phyloP scores from a whole-genome alignment of 495 filamentous ascomycete species.

The Aspergillus cristatus region DNA sequence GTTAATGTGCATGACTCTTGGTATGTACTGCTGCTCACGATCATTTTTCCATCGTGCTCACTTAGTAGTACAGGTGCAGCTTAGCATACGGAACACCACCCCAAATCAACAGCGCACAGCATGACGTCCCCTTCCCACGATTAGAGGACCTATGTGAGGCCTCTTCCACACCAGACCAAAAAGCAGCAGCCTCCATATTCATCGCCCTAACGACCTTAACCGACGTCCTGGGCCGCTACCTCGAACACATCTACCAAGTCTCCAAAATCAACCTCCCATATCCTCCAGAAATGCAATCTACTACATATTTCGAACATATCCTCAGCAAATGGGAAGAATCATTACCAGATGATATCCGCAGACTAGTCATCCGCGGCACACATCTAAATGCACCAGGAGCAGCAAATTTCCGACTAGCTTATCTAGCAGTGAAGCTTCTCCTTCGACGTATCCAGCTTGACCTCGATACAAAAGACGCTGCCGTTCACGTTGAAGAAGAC shows the following conservation, averaged over 20 bases:
- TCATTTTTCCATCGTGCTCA: too few relatives aligned
- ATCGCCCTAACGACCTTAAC: conserved; percentile 30
- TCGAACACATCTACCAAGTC: conserved; percentile 28
- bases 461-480: conserved; percentile 11
- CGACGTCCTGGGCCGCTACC: conserved; percentile 25
- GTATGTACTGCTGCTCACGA: too few relatives aligned
- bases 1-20: conserved; percentile 33
- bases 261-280: conserved; percentile 4
- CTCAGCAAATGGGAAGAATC: conserved; percentile 19
- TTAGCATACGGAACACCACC: conserved; percentile 28
- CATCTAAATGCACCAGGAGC: conserved; percentile 17
- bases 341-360: conserved; percentile 14
- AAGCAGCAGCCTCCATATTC: conserved; percentile 18
- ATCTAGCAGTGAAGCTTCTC: conserved; percentile 26
- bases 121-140: conserved; percentile 30
- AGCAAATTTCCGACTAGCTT: conserved; percentile 29
- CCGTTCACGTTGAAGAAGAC: conserved; percentile 8
- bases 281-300: too few relatives aligned
- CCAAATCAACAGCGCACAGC: conserved; percentile 22
- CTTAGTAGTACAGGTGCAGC: conserved; percentile 29
- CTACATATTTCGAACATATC: conserved; percentile 11
- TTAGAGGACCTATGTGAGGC: conserved; percentile 12
- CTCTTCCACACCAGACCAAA: conserved; percentile 2
- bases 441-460: conserved; percentile 23
- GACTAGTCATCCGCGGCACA: conserved; percentile 13